These are phyloP conservation scores for Hansenula lynferdii DNA, from an alignment of 1,139 yeast species.

Conservation along the genomic window DNA sequence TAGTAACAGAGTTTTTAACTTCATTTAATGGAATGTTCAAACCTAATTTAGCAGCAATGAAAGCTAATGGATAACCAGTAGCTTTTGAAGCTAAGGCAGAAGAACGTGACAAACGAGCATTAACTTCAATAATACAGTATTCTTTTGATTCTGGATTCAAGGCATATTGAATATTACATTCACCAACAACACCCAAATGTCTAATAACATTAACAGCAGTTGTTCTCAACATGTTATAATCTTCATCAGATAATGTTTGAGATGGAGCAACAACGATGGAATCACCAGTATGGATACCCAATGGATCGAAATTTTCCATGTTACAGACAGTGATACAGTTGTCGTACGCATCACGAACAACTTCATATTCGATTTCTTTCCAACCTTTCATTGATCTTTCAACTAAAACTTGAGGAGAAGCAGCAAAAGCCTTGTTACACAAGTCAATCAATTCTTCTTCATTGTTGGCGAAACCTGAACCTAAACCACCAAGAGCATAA, in stretches of 20 bases:
- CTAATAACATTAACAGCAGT: conserved; percentile 97
- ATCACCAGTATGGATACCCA: conserved; percentile 99
- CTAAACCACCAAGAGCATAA: conserved; percentile 94
- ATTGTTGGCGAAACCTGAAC: conserved; percentile 96
- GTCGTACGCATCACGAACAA: conserved; percentile 94
- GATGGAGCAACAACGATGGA: conserved; percentile 99
- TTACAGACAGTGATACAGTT: conserved; percentile 99
- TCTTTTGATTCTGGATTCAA: conserved; percentile 92
- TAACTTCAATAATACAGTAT: conserved; percentile 96
- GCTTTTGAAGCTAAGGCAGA: conserved; percentile 99
- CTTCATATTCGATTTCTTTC: conserved; percentile 99
- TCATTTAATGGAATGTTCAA: conserved; percentile 90
- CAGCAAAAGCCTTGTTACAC: conserved; percentile 90
- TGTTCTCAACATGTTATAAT: conserved; percentile 96
- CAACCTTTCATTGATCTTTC: conserved; percentile 98
- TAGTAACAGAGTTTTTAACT: conserved; percentile 90
- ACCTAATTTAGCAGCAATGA: conserved; percentile 97
- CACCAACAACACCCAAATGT: conserved; percentile 99
- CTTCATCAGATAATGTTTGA: conserved; percentile 95
- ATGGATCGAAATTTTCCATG: conserved; percentile 98
- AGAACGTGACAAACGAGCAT: conserved; percentile 96
- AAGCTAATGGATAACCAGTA: conserved; percentile 97
- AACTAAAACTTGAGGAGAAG: conserved; percentile 93
- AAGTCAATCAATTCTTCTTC: conserved; percentile 77
- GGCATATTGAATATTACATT: conserved; percentile 98